Conservation (phyloP, 352 stramenopile genomes). For the Phytopythium montanum region DNA sequence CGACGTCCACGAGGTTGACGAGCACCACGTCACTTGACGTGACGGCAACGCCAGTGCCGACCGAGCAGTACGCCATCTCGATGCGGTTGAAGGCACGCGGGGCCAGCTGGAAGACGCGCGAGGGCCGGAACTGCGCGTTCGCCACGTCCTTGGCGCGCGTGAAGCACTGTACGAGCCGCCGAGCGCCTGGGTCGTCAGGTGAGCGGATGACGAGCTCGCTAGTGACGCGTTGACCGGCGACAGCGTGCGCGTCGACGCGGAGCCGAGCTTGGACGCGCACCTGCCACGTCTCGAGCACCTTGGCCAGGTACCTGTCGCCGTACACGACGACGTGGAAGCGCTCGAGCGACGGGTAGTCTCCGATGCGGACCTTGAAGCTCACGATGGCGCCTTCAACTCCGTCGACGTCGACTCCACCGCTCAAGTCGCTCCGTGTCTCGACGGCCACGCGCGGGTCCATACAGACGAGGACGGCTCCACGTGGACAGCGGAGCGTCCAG, state of each 20-base stretch:
- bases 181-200: conserved; percentile 40
- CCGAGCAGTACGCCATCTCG: conserved; percentile 72
- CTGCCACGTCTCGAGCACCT: conserved; percentile 83
- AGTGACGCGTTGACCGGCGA: conserved; percentile 77
- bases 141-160: conserved; percentile 32
- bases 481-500: conserved; percentile 39
- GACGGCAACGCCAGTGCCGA: conserved; percentile 14
- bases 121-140: conserved; percentile 72
- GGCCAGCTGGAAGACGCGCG: conserved; percentile 82
- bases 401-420: neutral
- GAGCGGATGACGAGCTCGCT: conserved; percentile 88
- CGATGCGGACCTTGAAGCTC: conserved; percentile 85
- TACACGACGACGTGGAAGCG: conserved; percentile 91
- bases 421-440: conserved; percentile 18
- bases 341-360: conserved; percentile 79
- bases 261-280: conserved; percentile 71
- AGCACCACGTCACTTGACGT: conserved; percentile 31
- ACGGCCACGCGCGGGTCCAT: conserved; percentile 67
- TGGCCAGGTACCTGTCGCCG: conserved; percentile 80
- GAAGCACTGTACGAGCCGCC: conserved; percentile 45
- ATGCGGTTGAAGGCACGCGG: conserved; percentile 91
- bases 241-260: conserved; percentile 83
- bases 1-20: conserved; percentile 88
- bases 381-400: conserved; percentile 17
- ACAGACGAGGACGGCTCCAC: conserved; percentile 61